A percentile compares a stretch with the other conserved stretches of the same genome.
phyloP scores from a whole-genome alignment of 2,329 filamentous ascomycete genomes.

The Fusarium globosum region DNA sequence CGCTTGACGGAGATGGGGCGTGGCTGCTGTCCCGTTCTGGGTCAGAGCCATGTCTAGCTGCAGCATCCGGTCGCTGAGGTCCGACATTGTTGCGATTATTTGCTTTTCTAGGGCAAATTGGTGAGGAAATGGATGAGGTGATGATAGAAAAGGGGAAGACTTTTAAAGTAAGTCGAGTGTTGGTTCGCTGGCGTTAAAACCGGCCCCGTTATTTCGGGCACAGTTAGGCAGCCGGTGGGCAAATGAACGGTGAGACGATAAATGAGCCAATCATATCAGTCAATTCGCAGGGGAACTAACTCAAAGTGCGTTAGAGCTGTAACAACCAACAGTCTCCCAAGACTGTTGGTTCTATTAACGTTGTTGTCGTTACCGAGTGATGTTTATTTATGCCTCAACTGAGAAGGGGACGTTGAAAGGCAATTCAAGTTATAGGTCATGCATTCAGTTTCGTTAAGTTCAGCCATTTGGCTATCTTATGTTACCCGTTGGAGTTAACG shows the following conservation, averaged over 20 bases:
- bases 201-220: not conserved
- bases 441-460: accelerated
- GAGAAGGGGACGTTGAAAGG: accelerated
- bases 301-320: not conserved
- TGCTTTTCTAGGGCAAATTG: too few relatives aligned
- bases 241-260: not conserved
- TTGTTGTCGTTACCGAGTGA: not conserved
- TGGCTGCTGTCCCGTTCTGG: slow-evolving; percentile 5
- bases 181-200: not conserved
- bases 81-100: not conserved
- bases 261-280: accelerated
- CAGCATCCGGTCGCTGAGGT: not conserved
- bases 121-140: not conserved
- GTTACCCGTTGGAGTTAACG: too few relatives aligned
- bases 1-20: not conserved
- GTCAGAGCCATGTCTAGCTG: slow-evolving; percentile 14
- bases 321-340: not conserved
- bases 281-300: not conserved
- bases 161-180: not conserved
- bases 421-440: not conserved
- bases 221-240: not conserved
- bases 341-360: not conserved
- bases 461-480: accelerated
- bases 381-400: not conserved
- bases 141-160: not conserved